Evolutionary conservation across 1,284 basidiomycete species (phyloP).

Genomic region (Cryptococcus neoformans): DNA sequence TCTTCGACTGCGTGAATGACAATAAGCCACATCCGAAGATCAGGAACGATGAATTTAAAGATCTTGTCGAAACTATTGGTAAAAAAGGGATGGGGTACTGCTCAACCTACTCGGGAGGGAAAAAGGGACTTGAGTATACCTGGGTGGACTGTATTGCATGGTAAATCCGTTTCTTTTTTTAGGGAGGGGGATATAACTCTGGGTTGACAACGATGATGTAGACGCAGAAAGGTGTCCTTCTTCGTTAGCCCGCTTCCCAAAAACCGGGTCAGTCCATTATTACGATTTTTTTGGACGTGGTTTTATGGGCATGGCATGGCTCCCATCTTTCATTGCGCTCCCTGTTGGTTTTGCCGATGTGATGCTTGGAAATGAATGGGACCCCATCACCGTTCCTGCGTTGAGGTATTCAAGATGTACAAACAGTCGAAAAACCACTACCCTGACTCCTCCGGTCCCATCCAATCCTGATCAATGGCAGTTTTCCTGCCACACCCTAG

Average conservation of each 20-base stretch:
- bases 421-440: neutral
- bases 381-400: neutral
- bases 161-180: no score
- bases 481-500: no score
- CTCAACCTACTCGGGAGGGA: no score
- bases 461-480: no score
- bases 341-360: neutral
- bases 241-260: slow-evolving; percentile 17
- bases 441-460: no score
- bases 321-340: slow-evolving; percentile 1
- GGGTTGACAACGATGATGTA: no score
- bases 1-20: neutral
- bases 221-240: neutral
- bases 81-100: no score
- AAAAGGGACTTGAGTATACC: no score
- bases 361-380: neutral
- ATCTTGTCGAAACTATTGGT: neutral
- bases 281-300: neutral
- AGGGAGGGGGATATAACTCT: no score
- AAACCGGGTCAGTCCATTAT: slow-evolving; percentile 14
- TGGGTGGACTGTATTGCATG: no score
- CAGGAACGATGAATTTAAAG: neutral
- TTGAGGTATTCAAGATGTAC: neutral
- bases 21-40: neutral
- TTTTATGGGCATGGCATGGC: slow-evolving; percentile 19